Evolutionary conservation across 257 asterid species (phyloP), one percentile per base, ranked within the genome.

Genomic region (Lithospermum erythrorhizon): DNA sequence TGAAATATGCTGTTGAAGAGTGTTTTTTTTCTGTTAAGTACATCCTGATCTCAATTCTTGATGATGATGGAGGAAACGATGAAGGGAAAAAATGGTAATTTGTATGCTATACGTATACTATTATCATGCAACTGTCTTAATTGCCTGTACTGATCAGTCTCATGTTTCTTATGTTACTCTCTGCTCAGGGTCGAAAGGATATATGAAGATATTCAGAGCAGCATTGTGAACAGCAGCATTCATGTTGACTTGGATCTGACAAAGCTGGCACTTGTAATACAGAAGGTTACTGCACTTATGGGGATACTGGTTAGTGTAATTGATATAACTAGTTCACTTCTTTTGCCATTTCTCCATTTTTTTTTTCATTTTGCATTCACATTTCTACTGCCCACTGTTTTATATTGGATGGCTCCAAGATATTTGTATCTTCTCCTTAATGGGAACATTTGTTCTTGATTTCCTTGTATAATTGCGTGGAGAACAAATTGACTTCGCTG

Each of bases 1-100:
- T 91, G 98, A 80, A 80, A 76, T 91, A 91, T 74, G 98, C 95
- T 21, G 98, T 91, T 77, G 75, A 82, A 70, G 98, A 91, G 82
- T 82, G 94, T 76, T 91, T 74, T 71, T 76, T 76, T 65, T 61
- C 89, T 67, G 45, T 88, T 66, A 78, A 78, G 74, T 77, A 68
- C 77, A 78, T 91, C 80, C 90, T 91, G 59, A 72, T 75, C 56
- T 81, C 83, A 59, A 81, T 91, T 68, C 70, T 88, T 73, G 95
- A 83, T 48, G 90, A 82, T 57, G 94, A 83, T 35, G 45, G 45
- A 75, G 90, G 83, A 73, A 83, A 83, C 64, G 81, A 80, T 67
- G 97, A 86, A 73, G 98, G 98, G 64, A 91, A 82, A 74, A 73
- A 80, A 69, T 91, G 98, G 98, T 84, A 75, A 75, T 61, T 61